phyloP scores from a whole-genome alignment of 805 yeast genomes.

The Kluyveromyces lactis region DNA sequence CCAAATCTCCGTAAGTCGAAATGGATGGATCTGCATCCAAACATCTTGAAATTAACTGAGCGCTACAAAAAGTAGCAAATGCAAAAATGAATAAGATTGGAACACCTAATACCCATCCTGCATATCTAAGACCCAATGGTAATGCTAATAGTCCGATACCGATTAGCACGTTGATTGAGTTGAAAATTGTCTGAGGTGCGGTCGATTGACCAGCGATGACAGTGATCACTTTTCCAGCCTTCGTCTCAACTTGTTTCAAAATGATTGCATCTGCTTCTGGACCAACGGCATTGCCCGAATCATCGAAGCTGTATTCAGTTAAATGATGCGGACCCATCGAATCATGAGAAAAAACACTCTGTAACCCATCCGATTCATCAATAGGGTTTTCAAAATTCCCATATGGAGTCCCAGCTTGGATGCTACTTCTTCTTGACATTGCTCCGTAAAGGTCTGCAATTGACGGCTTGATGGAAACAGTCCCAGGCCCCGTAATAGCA shows the following conservation, averaged over 20 bases:
- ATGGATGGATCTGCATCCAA: slow-evolving; percentile 74
- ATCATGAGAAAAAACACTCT: slow-evolving; percentile 27
- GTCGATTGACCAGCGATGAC: slow-evolving; percentile 78
- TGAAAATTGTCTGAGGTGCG: slow-evolving; percentile 67
- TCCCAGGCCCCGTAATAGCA: slow-evolving; percentile 31
- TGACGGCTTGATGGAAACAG: slow-evolving; percentile 19
- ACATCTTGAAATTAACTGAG: slow-evolving; percentile 61
- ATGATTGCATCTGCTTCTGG: slow-evolving; percentile 43
- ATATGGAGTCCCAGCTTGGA: not conserved
- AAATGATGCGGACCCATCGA: slow-evolving; percentile 19
- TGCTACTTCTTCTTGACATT: slow-evolving; percentile 2
- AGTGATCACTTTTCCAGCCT: slow-evolving; percentile 61
- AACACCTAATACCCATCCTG: slow-evolving; percentile 68
- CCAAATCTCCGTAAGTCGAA: slow-evolving; percentile 83
- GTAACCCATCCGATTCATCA: slow-evolving; percentile 37
- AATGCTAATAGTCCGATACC: slow-evolving; percentile 71
- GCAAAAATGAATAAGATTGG: slow-evolving; percentile 55
- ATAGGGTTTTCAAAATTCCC: slow-evolving; percentile 13
- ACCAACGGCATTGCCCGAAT: slow-evolving; percentile 31
- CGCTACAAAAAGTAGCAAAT: slow-evolving; percentile 64
- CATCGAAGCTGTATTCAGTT: slow-evolving; percentile 38
- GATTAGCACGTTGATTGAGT: slow-evolving; percentile 66
- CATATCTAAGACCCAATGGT: slow-evolving; percentile 57
- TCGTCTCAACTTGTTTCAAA: slow-evolving; percentile 56
- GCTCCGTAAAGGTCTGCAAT: slow-evolving; percentile 15